phyloP scores from a whole-genome alignment of 331 rosid genomes.

The Acacia concinna region DNA sequence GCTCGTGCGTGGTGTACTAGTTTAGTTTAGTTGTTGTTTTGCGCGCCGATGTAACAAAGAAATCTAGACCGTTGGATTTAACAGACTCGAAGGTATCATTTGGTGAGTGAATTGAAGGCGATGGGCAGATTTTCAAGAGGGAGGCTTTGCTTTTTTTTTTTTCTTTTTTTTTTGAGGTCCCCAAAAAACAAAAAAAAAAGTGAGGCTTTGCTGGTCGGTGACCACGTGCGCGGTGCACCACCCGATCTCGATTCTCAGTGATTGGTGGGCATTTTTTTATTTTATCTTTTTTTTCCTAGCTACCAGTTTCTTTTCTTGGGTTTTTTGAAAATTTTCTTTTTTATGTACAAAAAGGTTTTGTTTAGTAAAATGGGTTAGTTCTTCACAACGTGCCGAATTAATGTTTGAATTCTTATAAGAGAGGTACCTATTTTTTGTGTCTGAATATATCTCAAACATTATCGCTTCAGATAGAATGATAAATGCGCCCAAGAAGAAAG shows the following conservation, averaged over 20 bases:
- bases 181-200: not conserved
- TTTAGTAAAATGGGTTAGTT: too few relatives aligned
- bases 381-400: too few relatives aligned
- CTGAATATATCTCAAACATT: too few relatives aligned
- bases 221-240: constrained; percentile 52
- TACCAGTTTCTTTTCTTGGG: too few relatives aligned
- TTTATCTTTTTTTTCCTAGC: not conserved
- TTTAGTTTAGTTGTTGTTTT: not conserved
- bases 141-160: not conserved
- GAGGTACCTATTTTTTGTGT: too few relatives aligned
- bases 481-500: too few relatives aligned
- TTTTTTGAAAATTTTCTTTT: too few relatives aligned
- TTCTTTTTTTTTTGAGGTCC: too few relatives aligned
- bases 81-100: not conserved
- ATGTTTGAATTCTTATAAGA: too few relatives aligned
- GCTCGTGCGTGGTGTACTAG: not conserved
- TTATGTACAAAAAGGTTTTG: too few relatives aligned
- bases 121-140: not conserved
- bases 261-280: not conserved
- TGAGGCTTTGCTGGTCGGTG: not conserved
- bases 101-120: too few relatives aligned
- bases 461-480: too few relatives aligned
- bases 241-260: not conserved
- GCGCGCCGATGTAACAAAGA: not conserved
- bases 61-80: constrained; percentile 35